phyloP scores from a whole-genome alignment of 2,329 filamentous ascomycete species.

The Macrophomina phaseolina region DNA sequence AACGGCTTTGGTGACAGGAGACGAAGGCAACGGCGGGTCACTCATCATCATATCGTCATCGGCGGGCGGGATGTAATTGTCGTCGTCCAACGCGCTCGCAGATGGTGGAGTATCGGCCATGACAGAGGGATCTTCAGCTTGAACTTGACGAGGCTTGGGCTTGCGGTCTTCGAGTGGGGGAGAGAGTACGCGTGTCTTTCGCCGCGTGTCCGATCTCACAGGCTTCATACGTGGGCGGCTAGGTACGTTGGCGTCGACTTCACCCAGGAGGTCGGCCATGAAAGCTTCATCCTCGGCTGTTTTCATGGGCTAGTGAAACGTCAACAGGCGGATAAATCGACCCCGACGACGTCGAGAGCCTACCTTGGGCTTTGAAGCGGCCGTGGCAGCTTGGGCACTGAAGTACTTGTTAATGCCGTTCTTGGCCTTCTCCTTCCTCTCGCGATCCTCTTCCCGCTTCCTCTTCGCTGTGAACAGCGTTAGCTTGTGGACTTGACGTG shows the following conservation, averaged over 20 bases:
- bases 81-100: conserved; percentile 54
- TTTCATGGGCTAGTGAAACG: conserved; percentile 61
- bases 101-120: conserved; percentile 50
- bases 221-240: conserved; percentile 64
- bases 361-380: conserved; percentile 82
- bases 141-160: conserved; percentile 34
- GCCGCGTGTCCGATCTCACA: conserved; percentile 75
- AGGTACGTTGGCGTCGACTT: conserved; percentile 80
- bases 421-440: conserved; percentile 84
- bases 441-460: conserved; percentile 84
- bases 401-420: conserved; percentile 96
- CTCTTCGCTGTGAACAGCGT: conserved; percentile 69
- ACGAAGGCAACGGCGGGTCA: conserved; percentile 79
- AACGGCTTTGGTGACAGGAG: conserved; percentile 79
- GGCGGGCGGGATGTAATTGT: conserved; percentile 62
- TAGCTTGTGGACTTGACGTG: background rate
- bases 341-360: background rate
- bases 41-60: conserved; percentile 79
- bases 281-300: conserved; percentile 91
- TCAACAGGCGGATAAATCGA: background rate
- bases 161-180: conserved; percentile 65
- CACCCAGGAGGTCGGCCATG: conserved; percentile 80
- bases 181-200: conserved; percentile 80
- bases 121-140: conserved; percentile 48
- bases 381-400: conserved; percentile 70